Base-by-base conservation (phyloP, 2,329 filamentous ascomycete genomes). In the Alternaria triticimaculans region DNA sequence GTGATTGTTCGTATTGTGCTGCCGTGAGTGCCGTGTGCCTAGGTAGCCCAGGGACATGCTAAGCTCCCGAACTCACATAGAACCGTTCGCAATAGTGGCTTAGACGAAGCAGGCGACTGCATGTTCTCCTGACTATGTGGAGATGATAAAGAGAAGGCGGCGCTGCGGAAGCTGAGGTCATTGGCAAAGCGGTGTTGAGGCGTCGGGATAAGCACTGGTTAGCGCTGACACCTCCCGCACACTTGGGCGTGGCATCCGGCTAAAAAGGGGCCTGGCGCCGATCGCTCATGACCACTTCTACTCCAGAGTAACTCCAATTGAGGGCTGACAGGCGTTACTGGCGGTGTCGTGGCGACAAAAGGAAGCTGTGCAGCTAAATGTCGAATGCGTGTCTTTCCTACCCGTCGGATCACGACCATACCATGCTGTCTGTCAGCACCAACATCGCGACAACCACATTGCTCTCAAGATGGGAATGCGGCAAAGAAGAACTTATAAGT, bases 181-280 rank as follows among this genome's bases (percentile, higher is more conserved):
- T 41, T 53, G 49, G 58, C 37, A 23, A 41, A 45, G 26, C 26
- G 30, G 20, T 33, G 25, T 50, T 58, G 53, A 45, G 53, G 45
- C 54, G 58, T 21, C 43, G 30, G 33, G 48, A 61, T 28, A 61
- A 57, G 58, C 58, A 49, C 41, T 33, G 44, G 21, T 48, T 23
- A 57, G 45, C 33, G 20, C 25, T 23, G 28, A 41, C 49, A 41
- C 15, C 20, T 23, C 49, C 28, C 28, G 33, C 33, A 37, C 33
- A 37, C 33, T 37, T 33, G 33, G 33, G 30, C 45, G 2, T 45
- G 33, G 18, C 44, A 37, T 6, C 28, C 30, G 49, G 45, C 53
- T 43, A 41, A 15, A 57, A 57, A 61, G 58, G 53, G 58, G 58
- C 20, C 43, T 53, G 26, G 20, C 45, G 49, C 26, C 20, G 45